Evolutionary conservation across 1,284 basidiomycete species (phyloP), one percentile per base, ranked within the genome.

Genomic region (Ganoderma lingzhi): DNA sequence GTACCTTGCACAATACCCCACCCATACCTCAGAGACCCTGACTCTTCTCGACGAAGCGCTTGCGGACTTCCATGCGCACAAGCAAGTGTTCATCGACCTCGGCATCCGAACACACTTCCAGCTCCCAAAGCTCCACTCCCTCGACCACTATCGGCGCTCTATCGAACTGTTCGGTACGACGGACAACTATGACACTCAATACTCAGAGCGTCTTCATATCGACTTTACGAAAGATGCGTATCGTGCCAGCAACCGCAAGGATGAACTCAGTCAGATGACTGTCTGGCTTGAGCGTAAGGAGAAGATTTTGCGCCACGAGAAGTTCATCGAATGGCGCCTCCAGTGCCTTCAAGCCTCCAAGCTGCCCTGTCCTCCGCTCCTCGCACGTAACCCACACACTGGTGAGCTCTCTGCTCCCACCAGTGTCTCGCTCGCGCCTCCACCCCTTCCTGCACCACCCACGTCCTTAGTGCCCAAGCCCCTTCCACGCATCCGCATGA

Each of bases 231-330:
- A n/a, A n/a, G n/a, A n/a, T n/a, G n/a, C n/a, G n/a, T n/a, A n/a
- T n/a, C n/a, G 37, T 37, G 74, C 76, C 8, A 79, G 77, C 6
- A 82, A 82, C 66, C 74, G 72, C 23, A 79, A 79, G 48, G 77
- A 82, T 23, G 78, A 81, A 55, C 75, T 78, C 37, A 30, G 71
- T 0, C 82, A 82, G 59, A 84, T 83, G 82, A 80, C 78, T 0
- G 10, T 55, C 0, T 83, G 82, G 82, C 73, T 83, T 0, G 72
- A 79, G 42, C 71, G 76, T 0, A 71, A 70, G 28, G 81, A 81
- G 69, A 69, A 68, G 62, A 63, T 71, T 6, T n/a, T 39, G 1
- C 67, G 67, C 2, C 67, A 68, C 17, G 58, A 53, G 5, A 23
- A 32, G 1, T 68, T 35, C 37, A 44, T 68, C 14, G 9, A 41